Evolutionary conservation across 2,329 filamentous ascomycete species (phyloP), one percentile per base, ranked within the genome.

Genomic region (Blumeriella jaapii): DNA sequence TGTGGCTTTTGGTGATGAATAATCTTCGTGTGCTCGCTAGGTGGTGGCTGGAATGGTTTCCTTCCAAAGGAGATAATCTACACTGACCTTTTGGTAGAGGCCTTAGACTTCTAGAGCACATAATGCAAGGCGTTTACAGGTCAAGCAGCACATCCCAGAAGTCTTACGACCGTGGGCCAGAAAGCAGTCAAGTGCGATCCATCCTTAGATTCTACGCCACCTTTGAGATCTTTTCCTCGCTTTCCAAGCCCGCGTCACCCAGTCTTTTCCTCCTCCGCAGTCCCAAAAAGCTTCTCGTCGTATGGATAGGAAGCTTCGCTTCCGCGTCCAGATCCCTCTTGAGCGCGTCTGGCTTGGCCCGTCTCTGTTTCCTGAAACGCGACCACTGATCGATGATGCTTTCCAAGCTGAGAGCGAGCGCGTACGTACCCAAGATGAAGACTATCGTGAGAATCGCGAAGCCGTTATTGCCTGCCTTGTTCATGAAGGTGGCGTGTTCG

Each of bases 351-450:
- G 23, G 17, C 6, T 15, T 6, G 3, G 27, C 32, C 29, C 29
- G 20, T 26, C 19, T 34, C 22, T 36, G 18, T 14, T 25, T 29
- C 19, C 25, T 23, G n/a, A 43, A 31, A 9, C 29, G 16, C 5
- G 28, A 18, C 32, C 36, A 39, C 8, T 41, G 31, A 13, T 37
- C 34, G 8, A 42, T 42, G 9, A 40, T 36, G 15, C 24, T 40
- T 29, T 41, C 43, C n/a, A 46, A 30, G 22, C 34, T 47, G 17
- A 42, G 25, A 6, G 45, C 45, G 9, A 45, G 17, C 1, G 34
- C 34, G 19, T 43, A 47, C 6, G 45, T 47, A 11, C 29, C 42
- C 16, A 45, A 13, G 14, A 43, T 34, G 24, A 47, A 45, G 4
- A 43, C 14, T 4, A 42, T 34, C 4, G 39, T 34, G 6, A 47